Evolutionary conservation across 176 grass and related monocot genomes (phyloP).

Genomic region (Oryza brachyantha): DNA sequence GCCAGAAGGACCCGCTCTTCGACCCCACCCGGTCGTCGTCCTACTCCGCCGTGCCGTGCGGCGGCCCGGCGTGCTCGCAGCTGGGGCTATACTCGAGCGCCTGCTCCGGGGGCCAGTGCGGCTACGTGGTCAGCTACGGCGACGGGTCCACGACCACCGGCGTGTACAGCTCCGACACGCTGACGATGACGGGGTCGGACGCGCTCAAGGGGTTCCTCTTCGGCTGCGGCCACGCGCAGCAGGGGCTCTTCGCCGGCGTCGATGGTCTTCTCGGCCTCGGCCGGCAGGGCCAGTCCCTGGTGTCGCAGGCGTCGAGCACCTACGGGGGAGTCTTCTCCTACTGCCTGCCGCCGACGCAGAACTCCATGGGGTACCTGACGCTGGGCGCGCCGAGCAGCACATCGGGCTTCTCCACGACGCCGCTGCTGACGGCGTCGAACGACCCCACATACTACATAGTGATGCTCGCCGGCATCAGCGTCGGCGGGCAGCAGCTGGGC

Average conservation of each 20-base stretch:
- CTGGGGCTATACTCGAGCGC: slow-evolving; percentile 27
- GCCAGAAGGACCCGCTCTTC: slow-evolving; percentile 63
- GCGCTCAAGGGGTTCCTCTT: slow-evolving; percentile 41
- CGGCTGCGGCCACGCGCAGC: slow-evolving; percentile 69
- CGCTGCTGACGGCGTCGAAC: slow-evolving; percentile 40
- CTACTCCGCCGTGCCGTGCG: slow-evolving; percentile 73
- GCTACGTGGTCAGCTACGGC: slow-evolving; percentile 72
- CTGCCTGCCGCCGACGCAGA: slow-evolving; percentile 66
- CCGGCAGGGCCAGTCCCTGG: slow-evolving; percentile 43
- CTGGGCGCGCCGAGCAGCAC: slow-evolving; percentile 36
- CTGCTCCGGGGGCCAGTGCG: slow-evolving; percentile 49
- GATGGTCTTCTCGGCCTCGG: slow-evolving; percentile 84
- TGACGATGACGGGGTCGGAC: slow-evolving; percentile 40
- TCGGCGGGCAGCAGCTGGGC: slow-evolving; percentile 48
- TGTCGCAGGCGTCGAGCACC: slow-evolving; percentile 43
- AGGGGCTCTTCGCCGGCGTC: slow-evolving; percentile 44
- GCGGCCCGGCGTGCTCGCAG: slow-evolving; percentile 40
- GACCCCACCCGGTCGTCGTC: slow-evolving; percentile 64
- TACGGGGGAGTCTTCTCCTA: slow-evolving; percentile 83
- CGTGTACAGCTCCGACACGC: slow-evolving; percentile 63
- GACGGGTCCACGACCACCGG: slow-evolving; percentile 73
- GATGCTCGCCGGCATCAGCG: slow-evolving; percentile 56
- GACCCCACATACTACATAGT: slow-evolving; percentile 70
- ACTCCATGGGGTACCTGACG: slow-evolving; percentile 53
- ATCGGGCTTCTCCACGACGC: slow-evolving; percentile 48